Evolutionary conservation across 2,329 filamentous ascomycete species (phyloP), one percentile per base, ranked within the genome.

Genomic region (Botrytis cinerea): DNA sequence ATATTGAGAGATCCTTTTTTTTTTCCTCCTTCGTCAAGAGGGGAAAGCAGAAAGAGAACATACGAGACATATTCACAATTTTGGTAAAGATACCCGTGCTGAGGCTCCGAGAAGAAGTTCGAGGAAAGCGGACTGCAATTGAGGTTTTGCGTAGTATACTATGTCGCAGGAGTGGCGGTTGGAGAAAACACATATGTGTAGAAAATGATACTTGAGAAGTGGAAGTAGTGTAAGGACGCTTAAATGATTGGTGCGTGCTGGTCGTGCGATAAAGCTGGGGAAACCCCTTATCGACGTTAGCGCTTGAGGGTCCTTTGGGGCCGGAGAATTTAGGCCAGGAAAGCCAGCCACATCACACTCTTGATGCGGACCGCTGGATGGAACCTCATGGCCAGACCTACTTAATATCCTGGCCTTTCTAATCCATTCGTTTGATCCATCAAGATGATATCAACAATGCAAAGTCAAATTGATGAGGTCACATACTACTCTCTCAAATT

Each of bases 11-110:
- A 51, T 51, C 48, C 25, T 51, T 25, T 51, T 25, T 25, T 48
- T 48, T 12, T 46, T 0, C 28, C 46, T 48, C 9, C 46, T 25
- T 48, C 20, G 20, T 7, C 4, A 12, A 32, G 22, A 8, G 35
- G 10, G 8, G 20, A 22, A 38, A 25, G 2, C 35, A 70, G 64
- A 51, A 61, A 72, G 71, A 46, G 66, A 63, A 75, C 72, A 28
- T 78, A 81, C 80, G 73, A 77, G 81, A 70, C 71, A 73, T 73
- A 20, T 20, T 14, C 4, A 10, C 18, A 14, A 10, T 9, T 22
- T 68, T 57, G 1, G 18, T 25, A 9, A 20, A 4, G 7, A 4
- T 22, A 40, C 46, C 28, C 18, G 25, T 43, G 22, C 35, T 32
- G 28, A 40, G 40, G 4, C 9, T 5, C 2, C 10, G 35, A 2